Evolutionary conservation across 1,284 basidiomycete species (phyloP).

Genomic region (Apiotrichum brassicae): DNA sequence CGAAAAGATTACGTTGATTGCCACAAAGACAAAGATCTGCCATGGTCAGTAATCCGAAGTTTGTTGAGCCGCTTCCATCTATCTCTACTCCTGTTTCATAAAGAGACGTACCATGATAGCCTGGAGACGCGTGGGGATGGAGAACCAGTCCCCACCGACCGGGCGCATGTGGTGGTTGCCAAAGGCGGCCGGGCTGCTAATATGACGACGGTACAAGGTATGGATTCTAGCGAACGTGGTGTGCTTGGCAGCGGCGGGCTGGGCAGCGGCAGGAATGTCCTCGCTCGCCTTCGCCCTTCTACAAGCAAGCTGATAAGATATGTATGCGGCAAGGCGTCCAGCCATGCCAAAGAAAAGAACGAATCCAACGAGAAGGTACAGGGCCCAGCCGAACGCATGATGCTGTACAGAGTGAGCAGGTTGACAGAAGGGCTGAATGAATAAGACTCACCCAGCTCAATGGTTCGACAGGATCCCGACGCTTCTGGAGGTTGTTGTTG

Average conservation of each 20-base stretch:
- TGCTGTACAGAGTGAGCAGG: conserved; percentile 20
- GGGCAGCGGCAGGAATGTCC: not conserved
- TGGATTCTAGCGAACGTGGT: not conserved
- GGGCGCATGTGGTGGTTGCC: conserved; percentile 23
- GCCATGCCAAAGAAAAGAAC: conserved; percentile 19
- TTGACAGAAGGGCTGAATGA: too few species aligned
- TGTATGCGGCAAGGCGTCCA: conserved; percentile 5
- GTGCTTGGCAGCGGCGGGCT: not conserved
- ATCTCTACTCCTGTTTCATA: too few species aligned
- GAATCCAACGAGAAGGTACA: conserved; percentile 22
- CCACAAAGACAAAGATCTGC: conserved; percentile 26
- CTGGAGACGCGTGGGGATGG: conserved; percentile 28
- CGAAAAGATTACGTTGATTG: conserved; percentile 34
- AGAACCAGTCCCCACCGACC: conserved; percentile 16
- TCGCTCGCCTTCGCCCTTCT: not conserved
- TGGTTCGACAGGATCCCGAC: not conserved
- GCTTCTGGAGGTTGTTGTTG: not conserved
- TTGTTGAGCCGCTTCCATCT: not conserved
- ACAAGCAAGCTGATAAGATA: not conserved
- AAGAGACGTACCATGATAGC: conserved; percentile 25
- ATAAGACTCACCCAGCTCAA: not conserved
- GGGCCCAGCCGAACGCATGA: conserved; percentile 22
- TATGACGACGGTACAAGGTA: conserved; percentile 16
- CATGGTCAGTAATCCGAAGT: not conserved
- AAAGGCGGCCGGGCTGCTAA: conserved; percentile 23